Conservation (phyloP, 139 green algal species). For the Zygnema circumcarinatum region DNA sequence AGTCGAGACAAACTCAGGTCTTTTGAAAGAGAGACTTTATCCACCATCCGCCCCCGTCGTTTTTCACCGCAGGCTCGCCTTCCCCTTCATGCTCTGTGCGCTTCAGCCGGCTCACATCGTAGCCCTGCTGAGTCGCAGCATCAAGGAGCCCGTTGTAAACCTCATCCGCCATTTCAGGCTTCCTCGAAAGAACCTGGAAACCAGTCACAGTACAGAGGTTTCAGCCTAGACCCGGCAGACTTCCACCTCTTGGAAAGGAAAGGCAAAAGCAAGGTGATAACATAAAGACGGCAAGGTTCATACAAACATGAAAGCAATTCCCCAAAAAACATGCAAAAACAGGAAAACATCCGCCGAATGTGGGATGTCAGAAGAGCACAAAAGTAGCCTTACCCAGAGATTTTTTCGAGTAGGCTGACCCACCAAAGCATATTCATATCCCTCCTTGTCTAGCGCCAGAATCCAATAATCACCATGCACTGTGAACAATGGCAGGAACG, state of each 20-base stretch:
- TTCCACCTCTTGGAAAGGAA: no score
- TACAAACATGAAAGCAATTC: no score
- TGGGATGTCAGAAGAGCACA: no score
- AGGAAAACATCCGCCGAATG: no score
- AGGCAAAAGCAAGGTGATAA: no score
- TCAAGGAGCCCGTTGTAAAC: constrained; percentile 30
- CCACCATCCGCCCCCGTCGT: not conserved
- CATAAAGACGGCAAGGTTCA: no score
- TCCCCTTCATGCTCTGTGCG: constrained; percentile 33
- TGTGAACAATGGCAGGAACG: constrained; percentile 50
- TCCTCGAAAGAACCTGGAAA: constrained; percentile 40
- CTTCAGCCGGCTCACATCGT: constrained; percentile 55
- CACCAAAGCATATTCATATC: constrained; percentile 37
- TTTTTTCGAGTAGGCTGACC: constrained; percentile 37
- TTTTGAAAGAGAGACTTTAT: not conserved
- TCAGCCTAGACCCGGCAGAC: no score
- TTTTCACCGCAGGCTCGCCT: not conserved
- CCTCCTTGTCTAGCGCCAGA: constrained; percentile 37
- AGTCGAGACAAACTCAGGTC: no score
- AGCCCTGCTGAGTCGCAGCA: constrained; percentile 36
- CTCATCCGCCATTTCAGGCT: constrained; percentile 36
- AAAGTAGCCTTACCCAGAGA: constrained; percentile 30
- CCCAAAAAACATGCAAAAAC: no score
- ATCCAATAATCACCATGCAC: constrained; percentile 52
- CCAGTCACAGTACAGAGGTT: no score